Evolutionary conservation across 352 stramenopile genomes (phyloP).

Genomic region (Aphanomyces astaci): DNA sequence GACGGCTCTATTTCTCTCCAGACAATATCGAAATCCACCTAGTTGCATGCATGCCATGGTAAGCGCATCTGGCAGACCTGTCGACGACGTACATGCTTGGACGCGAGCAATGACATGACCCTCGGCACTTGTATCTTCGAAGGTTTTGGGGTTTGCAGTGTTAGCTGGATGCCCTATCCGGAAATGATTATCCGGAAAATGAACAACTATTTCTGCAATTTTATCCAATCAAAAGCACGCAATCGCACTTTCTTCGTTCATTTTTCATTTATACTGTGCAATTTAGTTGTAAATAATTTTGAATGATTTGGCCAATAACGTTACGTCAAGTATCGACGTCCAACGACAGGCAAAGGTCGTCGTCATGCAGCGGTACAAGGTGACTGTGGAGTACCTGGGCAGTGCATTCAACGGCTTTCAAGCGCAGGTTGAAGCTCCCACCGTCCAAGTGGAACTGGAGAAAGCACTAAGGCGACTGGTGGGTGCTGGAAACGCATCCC

Average conservation of each 20-base stretch:
- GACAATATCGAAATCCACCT: conserved; percentile 82
- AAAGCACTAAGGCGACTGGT: conserved; percentile 29
- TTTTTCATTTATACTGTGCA: too few species aligned
- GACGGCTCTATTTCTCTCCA: conserved; percentile 76
- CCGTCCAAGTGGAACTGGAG: conserved; percentile 24
- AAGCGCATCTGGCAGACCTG: too few species aligned
- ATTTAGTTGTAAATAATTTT: not conserved
- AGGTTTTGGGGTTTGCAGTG: not conserved
- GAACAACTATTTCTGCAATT: not conserved
- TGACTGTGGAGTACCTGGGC: conserved; percentile 53
- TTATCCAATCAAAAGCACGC: not conserved
- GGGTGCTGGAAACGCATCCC: conserved; percentile 25
- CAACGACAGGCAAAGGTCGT: not conserved
- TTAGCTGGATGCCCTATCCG: not conserved
- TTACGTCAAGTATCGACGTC: not conserved
- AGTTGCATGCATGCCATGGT: too few species aligned
- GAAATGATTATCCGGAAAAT: too few species aligned
- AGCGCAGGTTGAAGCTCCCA: conserved; percentile 43
- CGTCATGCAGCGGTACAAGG: conserved; percentile 18
- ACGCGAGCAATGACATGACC: conserved; percentile 75
- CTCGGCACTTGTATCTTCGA: not conserved
- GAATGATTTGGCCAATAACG: not conserved
- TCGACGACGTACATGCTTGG: conserved; percentile 46
- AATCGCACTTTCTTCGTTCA: too few species aligned
- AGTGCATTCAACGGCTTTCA: conserved; percentile 75